Evolutionary conservation across 257 asterid genomes (phyloP), one percentile per base, ranked within the genome.

Genomic region (Solanum raphanifolium): DNA sequence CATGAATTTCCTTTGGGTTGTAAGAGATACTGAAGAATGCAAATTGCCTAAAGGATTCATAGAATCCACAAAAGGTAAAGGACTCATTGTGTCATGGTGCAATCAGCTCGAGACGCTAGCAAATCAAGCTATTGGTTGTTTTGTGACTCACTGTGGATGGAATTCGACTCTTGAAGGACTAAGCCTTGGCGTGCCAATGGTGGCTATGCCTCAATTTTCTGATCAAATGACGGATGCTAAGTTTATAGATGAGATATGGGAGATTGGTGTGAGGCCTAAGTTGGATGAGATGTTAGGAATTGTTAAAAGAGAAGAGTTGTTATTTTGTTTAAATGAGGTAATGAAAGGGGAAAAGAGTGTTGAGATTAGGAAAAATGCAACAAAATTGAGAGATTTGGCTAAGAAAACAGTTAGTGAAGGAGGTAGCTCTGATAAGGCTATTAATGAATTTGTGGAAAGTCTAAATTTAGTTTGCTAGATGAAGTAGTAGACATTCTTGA

Each of bases 101-200:
- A 93, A 94, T 31, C 98, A 95, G 46, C 94, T 95, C 3, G 97
- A 94, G 88, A 83, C 86, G 84, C 84, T 95, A 74, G 90, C 92
- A 3, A 92, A 95, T 13, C 93, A 89, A 0, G 93, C 94, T 6
- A 46, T 94, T 1, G 95, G 98, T 4, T 94, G 96, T 31, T 95
- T 95, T 10, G 92, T 95, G 43, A 94, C 95, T 16, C 98, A 94
- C 65, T 94, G 96, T 9, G 95, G 96, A 20, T 93, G 96, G 94
- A 94, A 93, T 89, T 94, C 95, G 34, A 93, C 95, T 2, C 89
- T 93, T 1, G 96, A 94, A 87, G 94, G 93, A 25, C 41, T 94
- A 83, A 86, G 93, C 41, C 90, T 94, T 4, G 96, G 98, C 0
- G 93, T 94, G 84, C 95, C 95, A 0, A 93, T 94, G 93, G 91